A percentile compares a stretch with the other conserved stretches of the same genome.
phyloP scores from a whole-genome alignment of 1,284 basidiomycete species.

The Ustilago hordei region DNA sequence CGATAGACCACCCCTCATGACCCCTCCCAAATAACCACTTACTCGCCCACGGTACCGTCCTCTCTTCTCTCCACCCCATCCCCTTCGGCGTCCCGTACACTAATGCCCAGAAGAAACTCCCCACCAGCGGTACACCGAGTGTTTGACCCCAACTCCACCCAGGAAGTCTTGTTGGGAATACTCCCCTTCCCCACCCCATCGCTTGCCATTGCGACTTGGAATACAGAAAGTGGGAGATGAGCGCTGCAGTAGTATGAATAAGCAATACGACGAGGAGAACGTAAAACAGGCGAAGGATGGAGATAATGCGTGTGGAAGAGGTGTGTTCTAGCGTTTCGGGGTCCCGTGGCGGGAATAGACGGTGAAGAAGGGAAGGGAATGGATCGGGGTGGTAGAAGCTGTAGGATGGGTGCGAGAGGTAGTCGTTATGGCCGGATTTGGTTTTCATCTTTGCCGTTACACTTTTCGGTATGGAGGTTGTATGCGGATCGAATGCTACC shows the following conservation, averaged over 20 bases:
- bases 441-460: constrained; percentile 25
- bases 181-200: neutral
- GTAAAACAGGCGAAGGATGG: constrained; percentile 8
- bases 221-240: constrained; percentile 21
- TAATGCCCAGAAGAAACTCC: constrained; percentile 36
- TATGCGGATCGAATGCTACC: too few relatives aligned
- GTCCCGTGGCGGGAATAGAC: constrained; percentile 20
- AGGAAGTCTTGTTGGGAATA: constrained; percentile 23
- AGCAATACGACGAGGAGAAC: constrained; percentile 22
- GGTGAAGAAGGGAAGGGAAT: constrained; percentile 22
- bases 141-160: constrained; percentile 24
- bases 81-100: constrained; percentile 29
- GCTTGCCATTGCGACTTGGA: constrained; percentile 8
- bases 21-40: constrained; percentile 28
- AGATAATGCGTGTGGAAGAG: neutral
- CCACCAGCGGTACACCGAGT: constrained; percentile 20
- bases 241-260: constrained; percentile 14
- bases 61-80: constrained; percentile 26
- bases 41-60: constrained; percentile 24
- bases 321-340: constrained; percentile 24
- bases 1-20: constrained; percentile 41
- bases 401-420: constrained; percentile 3
- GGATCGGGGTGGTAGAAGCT: constrained; percentile 24
- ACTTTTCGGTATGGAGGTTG: neutral
- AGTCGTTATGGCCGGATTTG: constrained; percentile 20